Percentiles rank a stretch among this genome's conserved stretches.
Conservation (phyloP, 2,329 filamentous ascomycete species). For the Metarhizium humberi region DNA sequence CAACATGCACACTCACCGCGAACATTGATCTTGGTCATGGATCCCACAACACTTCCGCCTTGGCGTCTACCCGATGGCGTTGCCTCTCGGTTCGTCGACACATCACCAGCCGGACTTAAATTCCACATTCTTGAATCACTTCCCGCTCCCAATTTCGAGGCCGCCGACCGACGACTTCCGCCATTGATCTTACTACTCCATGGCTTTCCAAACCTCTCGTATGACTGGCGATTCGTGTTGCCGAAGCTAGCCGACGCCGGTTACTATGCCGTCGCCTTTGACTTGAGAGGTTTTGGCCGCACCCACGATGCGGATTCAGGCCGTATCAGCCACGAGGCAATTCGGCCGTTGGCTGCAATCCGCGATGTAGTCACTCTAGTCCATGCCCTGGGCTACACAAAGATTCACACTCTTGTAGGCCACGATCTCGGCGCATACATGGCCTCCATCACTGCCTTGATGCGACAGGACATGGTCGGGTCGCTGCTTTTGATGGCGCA, state of each 20-base stretch:
- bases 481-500: conserved; percentile 50
- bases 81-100: conserved; percentile 43
- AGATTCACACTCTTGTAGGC: conserved; percentile 50
- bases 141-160: conserved; percentile 24
- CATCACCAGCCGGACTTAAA: conserved; percentile 40
- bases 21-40: background rate
- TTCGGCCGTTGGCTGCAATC: conserved; percentile 41
- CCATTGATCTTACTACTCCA: conserved; percentile 55
- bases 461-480: conserved; percentile 55
- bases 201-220: conserved; percentile 61
- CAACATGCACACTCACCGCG: no score
- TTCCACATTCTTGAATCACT: conserved; percentile 47
- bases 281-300: conserved; percentile 59
- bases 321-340: conserved; percentile 24
- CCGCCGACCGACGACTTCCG: conserved; percentile 11
- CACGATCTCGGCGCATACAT: conserved; percentile 59
- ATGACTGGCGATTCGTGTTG: conserved; percentile 59
- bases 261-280: conserved; percentile 57
- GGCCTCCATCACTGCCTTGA: conserved; percentile 48
- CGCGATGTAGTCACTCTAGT: conserved; percentile 54
- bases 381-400: conserved; percentile 48
- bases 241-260: conserved; percentile 47
- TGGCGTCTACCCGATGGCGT: conserved; percentile 40
- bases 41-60: background rate
- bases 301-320: conserved; percentile 39